phyloP scores from a whole-genome alignment of 2,329 filamentous ascomycete species.

The Xylaria arbuscula region DNA sequence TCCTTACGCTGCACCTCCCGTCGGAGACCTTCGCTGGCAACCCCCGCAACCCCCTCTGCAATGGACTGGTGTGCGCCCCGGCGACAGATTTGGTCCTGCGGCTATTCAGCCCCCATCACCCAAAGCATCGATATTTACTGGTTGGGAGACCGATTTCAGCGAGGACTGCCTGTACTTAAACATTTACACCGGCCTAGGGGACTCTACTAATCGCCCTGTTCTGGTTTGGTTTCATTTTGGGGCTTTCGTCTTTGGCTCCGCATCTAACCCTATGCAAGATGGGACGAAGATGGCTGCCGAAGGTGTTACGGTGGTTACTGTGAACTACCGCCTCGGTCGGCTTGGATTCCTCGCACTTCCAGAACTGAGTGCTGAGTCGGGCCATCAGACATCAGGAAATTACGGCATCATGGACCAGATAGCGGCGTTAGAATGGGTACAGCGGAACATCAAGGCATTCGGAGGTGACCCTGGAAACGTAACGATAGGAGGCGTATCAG shows the following conservation, averaged over 20 bases:
- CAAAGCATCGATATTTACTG: slow-evolving; percentile 17
- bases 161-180: slow-evolving; percentile 36
- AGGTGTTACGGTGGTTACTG: slow-evolving; percentile 34
- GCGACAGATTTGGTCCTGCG: slow-evolving; percentile 16
- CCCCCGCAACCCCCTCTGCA: slow-evolving; percentile 19
- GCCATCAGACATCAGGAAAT: slow-evolving; percentile 27
- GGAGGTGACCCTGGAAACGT: slow-evolving; percentile 27
- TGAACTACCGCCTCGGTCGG: slow-evolving; percentile 34
- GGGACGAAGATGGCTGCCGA: slow-evolving; percentile 20
- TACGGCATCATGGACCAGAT: slow-evolving; percentile 37
- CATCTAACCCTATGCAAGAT: slow-evolving; percentile 29
- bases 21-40: slow-evolving; percentile 30
- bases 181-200: slow-evolving; percentile 28
- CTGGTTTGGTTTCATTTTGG: slow-evolving; percentile 35
- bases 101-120: slow-evolving; percentile 16
- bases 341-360: slow-evolving; percentile 33
- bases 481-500: slow-evolving; percentile 31
- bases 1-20: slow-evolving; percentile 30
- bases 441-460: slow-evolving; percentile 32
- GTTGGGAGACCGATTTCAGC: slow-evolving; percentile 21
- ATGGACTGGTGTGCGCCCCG: slow-evolving; percentile 26
- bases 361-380: slow-evolving; percentile 32
- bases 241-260: slow-evolving; percentile 35
- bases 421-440: slow-evolving; percentile 32
- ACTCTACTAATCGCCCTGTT: slow-evolving; percentile 21